Conservation (phyloP, 2,329 filamentous ascomycete genomes). For the Tolypocladium endophyticum region DNA sequence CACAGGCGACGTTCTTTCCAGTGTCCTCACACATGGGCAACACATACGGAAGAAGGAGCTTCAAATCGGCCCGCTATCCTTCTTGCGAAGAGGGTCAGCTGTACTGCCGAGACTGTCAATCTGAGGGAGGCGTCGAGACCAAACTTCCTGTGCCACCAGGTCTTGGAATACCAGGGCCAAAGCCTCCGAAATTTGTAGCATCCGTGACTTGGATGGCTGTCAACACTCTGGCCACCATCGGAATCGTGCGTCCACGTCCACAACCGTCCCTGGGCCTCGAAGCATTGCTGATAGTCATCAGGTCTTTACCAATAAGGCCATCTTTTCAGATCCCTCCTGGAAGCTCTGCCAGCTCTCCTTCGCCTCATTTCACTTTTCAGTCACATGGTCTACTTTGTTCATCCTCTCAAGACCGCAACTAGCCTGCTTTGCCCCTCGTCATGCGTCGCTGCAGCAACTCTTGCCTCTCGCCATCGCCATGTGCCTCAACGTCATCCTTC, state of each 20-base stretch:
- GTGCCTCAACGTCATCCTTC: constrained; percentile 59
- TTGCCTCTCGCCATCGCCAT: constrained; percentile 57
- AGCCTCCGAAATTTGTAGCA: background rate
- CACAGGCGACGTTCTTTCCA: background rate
- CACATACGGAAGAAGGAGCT: background rate
- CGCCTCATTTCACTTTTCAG: constrained; percentile 57
- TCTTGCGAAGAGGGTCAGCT: background rate
- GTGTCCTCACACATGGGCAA: background rate
- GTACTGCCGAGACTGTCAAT: background rate
- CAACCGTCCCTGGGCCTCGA: constrained; percentile 1
- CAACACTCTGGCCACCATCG: constrained; percentile 53
- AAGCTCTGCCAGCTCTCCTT: constrained; percentile 55
- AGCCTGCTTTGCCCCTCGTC: constrained; percentile 47
- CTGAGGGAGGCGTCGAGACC: background rate
- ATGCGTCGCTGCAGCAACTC: constrained; percentile 43
- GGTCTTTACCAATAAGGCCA: constrained; percentile 62
- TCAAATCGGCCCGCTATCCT: background rate
- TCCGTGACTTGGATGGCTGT: constrained; percentile 43
- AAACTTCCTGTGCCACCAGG: background rate
- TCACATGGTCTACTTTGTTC: constrained; percentile 55
- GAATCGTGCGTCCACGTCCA: constrained; percentile 36
- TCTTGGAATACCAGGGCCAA: background rate
- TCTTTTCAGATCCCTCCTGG: constrained; percentile 53
- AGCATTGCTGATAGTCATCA: constrained; percentile 15
- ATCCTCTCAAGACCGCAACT: constrained; percentile 47